Evolutionary conservation across 768 basidiomycete genomes (phyloP).

Genomic region (Tulasnella sp.): DNA sequence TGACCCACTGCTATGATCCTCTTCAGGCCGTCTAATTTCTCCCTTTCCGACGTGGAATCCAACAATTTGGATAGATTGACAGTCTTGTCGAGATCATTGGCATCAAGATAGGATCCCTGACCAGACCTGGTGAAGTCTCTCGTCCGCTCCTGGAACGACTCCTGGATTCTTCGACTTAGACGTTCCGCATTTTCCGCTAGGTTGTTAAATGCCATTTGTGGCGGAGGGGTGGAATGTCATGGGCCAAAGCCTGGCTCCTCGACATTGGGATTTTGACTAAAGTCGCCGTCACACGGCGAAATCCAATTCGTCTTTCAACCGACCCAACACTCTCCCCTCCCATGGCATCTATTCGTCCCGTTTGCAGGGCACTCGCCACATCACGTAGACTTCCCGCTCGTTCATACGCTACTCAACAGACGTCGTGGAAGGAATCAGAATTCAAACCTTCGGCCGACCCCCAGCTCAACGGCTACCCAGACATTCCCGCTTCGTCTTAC

Average conservation of each 20-base stretch:
- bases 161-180: slow-evolving; percentile 77
- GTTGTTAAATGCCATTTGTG: slow-evolving; percentile 31
- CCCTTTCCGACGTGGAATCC: slow-evolving; percentile 81
- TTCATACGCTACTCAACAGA: slow-evolving; percentile 14
- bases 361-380: slow-evolving; percentile 1
- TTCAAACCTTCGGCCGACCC: slow-evolving; percentile 46
- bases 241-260: background rate
- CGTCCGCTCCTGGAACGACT: slow-evolving; percentile 76
- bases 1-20: slow-evolving; percentile 80
- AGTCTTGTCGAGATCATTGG: slow-evolving; percentile 66
- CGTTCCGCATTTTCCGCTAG: slow-evolving; percentile 81
- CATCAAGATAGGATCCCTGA: slow-evolving; percentile 60
- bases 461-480: slow-evolving; percentile 68
- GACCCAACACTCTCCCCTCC: background rate
- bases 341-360: slow-evolving; percentile 18
- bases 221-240: background rate
- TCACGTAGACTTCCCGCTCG: background rate
- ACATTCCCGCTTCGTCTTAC: slow-evolving; percentile 62
- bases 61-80: slow-evolving; percentile 82
- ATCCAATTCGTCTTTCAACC: slow-evolving; percentile 18
- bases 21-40: slow-evolving; percentile 94
- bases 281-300: slow-evolving; percentile 12
- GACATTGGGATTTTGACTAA: slow-evolving; percentile 4
- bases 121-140: slow-evolving; percentile 62
- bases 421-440: slow-evolving; percentile 14